phyloP scores from a whole-genome alignment of 2,329 filamentous ascomycete species.

The Xylaria sp. region DNA sequence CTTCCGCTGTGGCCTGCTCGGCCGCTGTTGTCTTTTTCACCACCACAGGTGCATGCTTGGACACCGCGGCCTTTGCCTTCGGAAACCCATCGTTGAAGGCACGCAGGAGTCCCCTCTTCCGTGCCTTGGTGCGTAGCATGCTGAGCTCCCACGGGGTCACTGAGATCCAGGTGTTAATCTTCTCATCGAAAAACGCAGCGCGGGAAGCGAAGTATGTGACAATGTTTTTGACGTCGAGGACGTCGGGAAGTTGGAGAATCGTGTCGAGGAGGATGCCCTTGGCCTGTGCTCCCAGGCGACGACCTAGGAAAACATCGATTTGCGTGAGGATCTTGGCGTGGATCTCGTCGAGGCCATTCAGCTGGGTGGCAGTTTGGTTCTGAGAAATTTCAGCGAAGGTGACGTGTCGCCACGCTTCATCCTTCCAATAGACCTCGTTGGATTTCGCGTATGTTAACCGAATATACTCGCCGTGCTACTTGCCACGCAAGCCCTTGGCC shows the following conservation, averaged over 20 bases:
- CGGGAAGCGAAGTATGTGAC: slow-evolving; percentile 6
- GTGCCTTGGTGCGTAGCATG: slow-evolving; percentile 1
- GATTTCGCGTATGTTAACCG: not conserved
- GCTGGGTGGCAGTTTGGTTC: not conserved
- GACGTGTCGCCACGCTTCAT: not conserved
- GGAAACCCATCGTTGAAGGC: slow-evolving; percentile 4
- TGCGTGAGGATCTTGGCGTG: slow-evolving; percentile 1
- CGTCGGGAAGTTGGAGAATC: slow-evolving; percentile 5
- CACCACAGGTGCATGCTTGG: too few relatives aligned
- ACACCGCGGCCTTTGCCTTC: too few relatives aligned
- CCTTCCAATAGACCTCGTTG: not conserved
- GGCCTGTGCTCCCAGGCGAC: not conserved
- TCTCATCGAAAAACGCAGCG: not conserved
- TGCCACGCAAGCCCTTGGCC: slow-evolving; percentile 1
- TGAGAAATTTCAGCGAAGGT: not conserved
- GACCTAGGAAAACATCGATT: slow-evolving; percentile 11
- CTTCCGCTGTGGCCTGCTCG: too few relatives aligned
- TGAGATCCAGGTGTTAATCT: not conserved
- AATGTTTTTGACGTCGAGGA: slow-evolving; percentile 5
- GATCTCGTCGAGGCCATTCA: not conserved
- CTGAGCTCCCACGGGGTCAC: not conserved
- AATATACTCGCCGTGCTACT: not conserved
- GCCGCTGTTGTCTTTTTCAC: too few relatives aligned
- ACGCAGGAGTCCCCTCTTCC: not conserved
- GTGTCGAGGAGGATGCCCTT: slow-evolving; percentile 9